Evolutionary conservation across 441 rosid species (phyloP), one percentile per base, ranked within the genome.

Genomic region (Kokia cookei): DNA sequence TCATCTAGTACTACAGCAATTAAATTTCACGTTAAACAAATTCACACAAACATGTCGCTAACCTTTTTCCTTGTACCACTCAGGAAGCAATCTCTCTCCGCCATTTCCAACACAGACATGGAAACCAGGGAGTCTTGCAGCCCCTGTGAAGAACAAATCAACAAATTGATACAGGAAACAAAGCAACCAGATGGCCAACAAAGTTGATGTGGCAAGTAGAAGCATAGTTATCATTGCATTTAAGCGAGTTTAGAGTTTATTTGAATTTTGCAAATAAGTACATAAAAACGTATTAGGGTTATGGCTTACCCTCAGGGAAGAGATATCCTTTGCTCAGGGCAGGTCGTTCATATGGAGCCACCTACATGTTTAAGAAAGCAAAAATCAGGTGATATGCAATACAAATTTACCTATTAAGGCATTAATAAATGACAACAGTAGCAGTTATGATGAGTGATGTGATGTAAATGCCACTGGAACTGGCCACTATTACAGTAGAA

Each of bases 341-440:
- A 57, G 98, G 99, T 5, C 99, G 99, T 80, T 95, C 99, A 77
- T 93, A 95, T 40, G 99, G 99, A 79, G 98, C 97, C 79, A 95
- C 99, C 99, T 93, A 84, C 12, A 76, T 15, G 55, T 19, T 43
- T 26, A 73, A 64, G 29, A 78, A 61, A 9, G 29, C 53, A 61
- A n/a, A 77, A 35, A 68, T 73, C 58, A 71, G 17, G 65, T 37
- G 0, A 66, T 8, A 15, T 48, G 10, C 22, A 32, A 48, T 60
- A 37, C 5, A 69, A 50, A n/a, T 48, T 58, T 70, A 35, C 12
- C 53, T 3, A 7, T 48, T 67, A 24, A 37, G 7, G 13, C 26
- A 54, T 55, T 35, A 7, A 40, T 37, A 37, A 40, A 70, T 54
- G 50, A 47, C 29, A 35, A 12, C 27, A 10, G 27, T 35, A 35